phyloP scores from a whole-genome alignment of 495 filamentous ascomycete genomes.

The Penicillium crystallinum region DNA sequence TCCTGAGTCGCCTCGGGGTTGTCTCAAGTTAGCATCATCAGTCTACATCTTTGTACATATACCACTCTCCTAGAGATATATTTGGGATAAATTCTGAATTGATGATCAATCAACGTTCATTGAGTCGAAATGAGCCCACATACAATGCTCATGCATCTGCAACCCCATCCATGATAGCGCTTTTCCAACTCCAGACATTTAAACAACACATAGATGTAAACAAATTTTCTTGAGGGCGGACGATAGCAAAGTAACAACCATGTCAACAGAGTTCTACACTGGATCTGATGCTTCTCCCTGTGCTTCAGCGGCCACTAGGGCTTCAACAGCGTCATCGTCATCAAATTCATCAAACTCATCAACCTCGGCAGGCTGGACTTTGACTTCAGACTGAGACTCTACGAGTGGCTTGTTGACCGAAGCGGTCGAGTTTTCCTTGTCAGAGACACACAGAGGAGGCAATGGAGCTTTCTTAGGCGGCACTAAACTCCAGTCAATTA shows the following conservation, averaged over 20 bases:
- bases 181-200: not conserved
- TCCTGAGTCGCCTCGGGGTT: no score
- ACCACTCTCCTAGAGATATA: no score
- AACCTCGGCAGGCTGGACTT: constrained; percentile 7
- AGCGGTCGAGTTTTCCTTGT: constrained; percentile 17
- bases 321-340: constrained; percentile 39
- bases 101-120: no score
- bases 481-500: constrained; percentile 82
- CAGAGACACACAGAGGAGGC: constrained; percentile 6
- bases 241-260: not conserved
- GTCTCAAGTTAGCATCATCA: no score
- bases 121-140: not conserved
- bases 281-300: not conserved
- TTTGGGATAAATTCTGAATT: no score
- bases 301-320: constrained; percentile 29
- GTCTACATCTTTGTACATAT: not conserved
- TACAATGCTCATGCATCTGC: not conserved
- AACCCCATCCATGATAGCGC: not conserved
- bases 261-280: not conserved
- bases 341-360: constrained; percentile 42
- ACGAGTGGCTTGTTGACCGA: constrained; percentile 4
- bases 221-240: no score
- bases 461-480: constrained; percentile 18
- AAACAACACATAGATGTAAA: no score
- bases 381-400: constrained; percentile 1